Evolutionary conservation across 176 grass and related monocot genomes (phyloP).

Genomic region (Oryza punctata): DNA sequence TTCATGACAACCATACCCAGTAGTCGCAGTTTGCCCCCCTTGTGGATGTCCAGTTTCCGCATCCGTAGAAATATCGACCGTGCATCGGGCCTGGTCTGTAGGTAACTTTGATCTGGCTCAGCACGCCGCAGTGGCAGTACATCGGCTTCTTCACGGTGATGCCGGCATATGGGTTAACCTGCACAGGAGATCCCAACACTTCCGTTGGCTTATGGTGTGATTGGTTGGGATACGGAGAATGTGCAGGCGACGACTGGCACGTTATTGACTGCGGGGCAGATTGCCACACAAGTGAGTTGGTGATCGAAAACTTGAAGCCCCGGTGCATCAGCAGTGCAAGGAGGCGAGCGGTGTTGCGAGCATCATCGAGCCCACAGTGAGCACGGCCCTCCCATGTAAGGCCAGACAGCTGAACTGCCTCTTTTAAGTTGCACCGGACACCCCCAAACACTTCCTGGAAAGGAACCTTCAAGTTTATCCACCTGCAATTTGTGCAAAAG

Average conservation of each 20-base stretch:
- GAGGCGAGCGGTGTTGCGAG: conserved; percentile 90
- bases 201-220: conserved; percentile 46
- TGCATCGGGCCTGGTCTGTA: conserved; percentile 68
- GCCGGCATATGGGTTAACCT: conserved; percentile 41
- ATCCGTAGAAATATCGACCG: conserved; percentile 82
- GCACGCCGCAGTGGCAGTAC: conserved; percentile 82
- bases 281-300: conserved; percentile 66
- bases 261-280: conserved; percentile 28
- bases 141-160: conserved; percentile 37
- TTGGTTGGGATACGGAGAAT: conserved; percentile 29
- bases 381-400: conserved; percentile 93
- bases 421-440: conserved; percentile 80
- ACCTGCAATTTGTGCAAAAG: conserved; percentile 45
- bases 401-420: conserved; percentile 83
- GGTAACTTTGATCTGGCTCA: conserved; percentile 35
- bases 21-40: conserved; percentile 73
- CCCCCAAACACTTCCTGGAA: conserved; percentile 79
- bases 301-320: conserved; percentile 92
- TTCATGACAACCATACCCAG: conserved; percentile 69
- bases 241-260: conserved; percentile 41
- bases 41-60: conserved; percentile 80
- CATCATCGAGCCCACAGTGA: conserved; percentile 91
- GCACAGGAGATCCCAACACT: conserved; percentile 34
- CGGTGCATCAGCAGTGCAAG: conserved; percentile 74
- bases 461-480: conserved; percentile 97